Base-by-base conservation (phyloP, 1,139 yeast species). In the Sugiyamaella pinicola region DNA sequence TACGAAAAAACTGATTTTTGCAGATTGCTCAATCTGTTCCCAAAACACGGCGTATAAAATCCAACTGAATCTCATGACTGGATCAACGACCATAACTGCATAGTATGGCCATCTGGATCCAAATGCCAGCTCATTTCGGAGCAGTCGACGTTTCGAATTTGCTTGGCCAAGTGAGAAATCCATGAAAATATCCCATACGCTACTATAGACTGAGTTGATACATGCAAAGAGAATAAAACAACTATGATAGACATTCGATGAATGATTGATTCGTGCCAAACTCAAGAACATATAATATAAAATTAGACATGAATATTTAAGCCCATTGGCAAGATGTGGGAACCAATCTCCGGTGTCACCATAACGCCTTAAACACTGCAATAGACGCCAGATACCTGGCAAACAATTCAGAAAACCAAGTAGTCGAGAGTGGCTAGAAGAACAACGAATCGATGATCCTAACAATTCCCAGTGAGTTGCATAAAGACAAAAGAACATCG, bases 341-440 rank as follows among this genome's bases (percentile, higher is more conserved):
- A 93, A 95, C 87, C 91, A 85, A 64, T 91, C 96, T 1, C 95
- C 93, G 0, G 97, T 86, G 66, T 93, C 99, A 48, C 84, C 81
- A 68, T 79, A 93, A 79, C 99, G 95, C 62, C 99, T 76, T 28
- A 85, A 68, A 70, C 99, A 93, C 68, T 93, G 99, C 52, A 91
- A 68, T 51, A 87, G 81, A 72, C 99, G 86, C 89, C 96, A 89
- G 42, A 89, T 80, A 57, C 90, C 86, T 0, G 99, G 99, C 22
- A 93, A 69, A 2, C 96, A 77, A 39, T 89, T 78, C 61, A 91
- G 77, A 60, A 91, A 87, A 2, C 98, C 99, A 81, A 91, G 79
- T 15, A 68, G 54, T 54, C 86, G 78, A 1, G 96, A 89, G 58
- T 77, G 78, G 0, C 87, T 77, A 1, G 96, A 89, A 0, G 96